A percentile compares a stretch with the other conserved stretches of the same genome.
phyloP scores from a whole-genome alignment of 2,329 filamentous ascomycete genomes.

The Alternaria sp. region DNA sequence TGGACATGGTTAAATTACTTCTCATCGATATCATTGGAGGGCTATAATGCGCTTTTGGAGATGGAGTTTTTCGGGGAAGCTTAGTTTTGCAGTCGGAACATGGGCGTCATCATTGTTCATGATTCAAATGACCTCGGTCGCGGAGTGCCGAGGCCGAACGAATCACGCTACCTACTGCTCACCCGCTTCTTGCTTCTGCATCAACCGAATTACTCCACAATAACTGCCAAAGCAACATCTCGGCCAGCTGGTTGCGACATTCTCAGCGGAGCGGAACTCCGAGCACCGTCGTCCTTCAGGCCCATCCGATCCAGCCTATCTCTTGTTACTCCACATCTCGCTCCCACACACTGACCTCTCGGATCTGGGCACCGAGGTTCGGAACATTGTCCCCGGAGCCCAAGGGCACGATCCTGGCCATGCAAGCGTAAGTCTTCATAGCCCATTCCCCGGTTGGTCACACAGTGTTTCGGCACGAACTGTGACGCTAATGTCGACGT shows the following conservation, averaged over 20 bases:
- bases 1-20: too few relatives aligned
- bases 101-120: too few relatives aligned
- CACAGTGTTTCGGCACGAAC: neutral
- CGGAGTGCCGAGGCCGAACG: neutral
- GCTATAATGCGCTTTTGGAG: too few relatives aligned
- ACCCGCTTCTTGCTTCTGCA: neutral
- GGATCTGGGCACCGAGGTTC: neutral
- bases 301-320: neutral
- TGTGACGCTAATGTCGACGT: slow-evolving; percentile 1
- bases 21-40: too few relatives aligned
- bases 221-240: neutral
- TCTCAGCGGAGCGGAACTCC: too few relatives aligned
- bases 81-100: too few relatives aligned
- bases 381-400: neutral
- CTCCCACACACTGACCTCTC: neutral
- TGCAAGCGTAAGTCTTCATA: slow-evolving; percentile 4
- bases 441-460: slow-evolving; percentile 1
- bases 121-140: neutral
- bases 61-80: too few relatives aligned
- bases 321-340: slow-evolving; percentile 1
- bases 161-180: slow-evolving; percentile 2
- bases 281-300: too few relatives aligned
- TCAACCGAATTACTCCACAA: too few relatives aligned
- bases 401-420: slow-evolving; percentile 1
- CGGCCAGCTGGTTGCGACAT: neutral